Evolutionary conservation across 441 rosid genomes (phyloP), one percentile per base, ranked within the genome.

Genomic region (Erysimum pusillum): DNA sequence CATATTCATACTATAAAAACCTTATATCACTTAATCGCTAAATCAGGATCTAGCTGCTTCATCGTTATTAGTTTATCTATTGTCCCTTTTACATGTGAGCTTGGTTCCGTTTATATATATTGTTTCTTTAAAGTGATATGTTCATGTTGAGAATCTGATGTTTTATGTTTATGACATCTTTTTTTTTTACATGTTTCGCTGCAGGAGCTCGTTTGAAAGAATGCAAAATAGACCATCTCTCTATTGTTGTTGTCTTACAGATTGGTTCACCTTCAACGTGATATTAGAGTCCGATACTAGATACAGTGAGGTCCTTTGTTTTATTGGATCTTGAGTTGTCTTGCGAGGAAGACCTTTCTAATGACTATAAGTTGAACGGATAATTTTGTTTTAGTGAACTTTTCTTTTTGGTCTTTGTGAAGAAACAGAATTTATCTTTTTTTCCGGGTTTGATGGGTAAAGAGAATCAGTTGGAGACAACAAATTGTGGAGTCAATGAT

Each of bases 361-460:
- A 18, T 59, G 65, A 60, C 45, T 20, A 25, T 67, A 63, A 67
- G 74, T 72, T 51, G 28, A 71, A 48, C 65, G 7, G 52, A 69
- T 67, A 52, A 45, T 38, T 75, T 44, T 46, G 58, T 25, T 56
- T 59, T 13, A 44, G 73, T 39, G 62, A 71, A 57, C 31, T 38
- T 14, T 56, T 28, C 4, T 28, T 48, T 63, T 72, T 51, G 39
- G 42, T 66, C 14, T 74, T 74, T 34, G 75, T 53, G 75, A 72
- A 62, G 62, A 20, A 67, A 58, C 56, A 75, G 56, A 64, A 22
- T 0, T 38, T 64, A 17, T 64, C 11, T 46, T 82, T 58, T 48
- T 82, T 58, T 48, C 51, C 42, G 83, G 75, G 67, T 82, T 71
- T 77, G 81, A 94, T 89, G 97, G 83, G 82, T 82, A 86, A 88